A percentile compares a stretch with the other conserved stretches of the same genome.
Conservation (phyloP, 768 basidiomycete species). For the Mycena indigotica region DNA sequence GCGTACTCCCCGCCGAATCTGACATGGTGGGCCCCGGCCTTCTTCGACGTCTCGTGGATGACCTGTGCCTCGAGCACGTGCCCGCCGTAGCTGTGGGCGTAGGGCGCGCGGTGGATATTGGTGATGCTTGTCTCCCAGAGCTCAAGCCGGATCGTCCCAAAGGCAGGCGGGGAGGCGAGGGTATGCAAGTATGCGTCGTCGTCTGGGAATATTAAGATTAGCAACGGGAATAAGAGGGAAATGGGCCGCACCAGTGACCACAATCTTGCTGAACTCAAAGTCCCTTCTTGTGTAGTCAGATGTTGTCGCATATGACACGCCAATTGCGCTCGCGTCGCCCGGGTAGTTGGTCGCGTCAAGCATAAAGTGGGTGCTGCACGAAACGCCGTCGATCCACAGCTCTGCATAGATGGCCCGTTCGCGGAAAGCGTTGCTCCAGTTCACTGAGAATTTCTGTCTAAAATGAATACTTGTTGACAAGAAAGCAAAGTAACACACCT, state of each 20-base stretch:
- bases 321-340: conserved; percentile 13
- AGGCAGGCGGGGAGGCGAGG: conserved; percentile 22
- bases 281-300: conserved; percentile 34
- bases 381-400: conserved; percentile 28
- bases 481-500: conserved; percentile 14
- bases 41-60: conserved; percentile 38
- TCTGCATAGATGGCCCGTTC: conserved; percentile 22
- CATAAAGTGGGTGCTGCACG: conserved; percentile 28
- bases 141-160: conserved; percentile 36
- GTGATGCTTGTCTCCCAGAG: conserved; percentile 33
- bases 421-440: conserved; percentile 25
- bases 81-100: conserved; percentile 29
- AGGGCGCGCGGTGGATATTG: conserved; percentile 25
- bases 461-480: neutral
- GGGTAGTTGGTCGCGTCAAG: conserved; percentile 18
- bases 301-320: conserved; percentile 31
- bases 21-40: conserved; percentile 37
- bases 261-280: conserved; percentile 33
- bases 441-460: conserved; percentile 27
- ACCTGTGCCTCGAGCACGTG: conserved; percentile 29
- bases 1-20: conserved; percentile 37
- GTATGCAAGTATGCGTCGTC: conserved; percentile 26
- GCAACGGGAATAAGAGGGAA: neutral
- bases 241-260: conserved; percentile 25
- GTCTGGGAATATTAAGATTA: conserved; percentile 15